A percentile compares a stretch with the other conserved stretches of the same genome.
Evolutionary conservation across 78 protist species (phyloP).

Genomic region (Dictyostelium brefeldianum): DNA sequence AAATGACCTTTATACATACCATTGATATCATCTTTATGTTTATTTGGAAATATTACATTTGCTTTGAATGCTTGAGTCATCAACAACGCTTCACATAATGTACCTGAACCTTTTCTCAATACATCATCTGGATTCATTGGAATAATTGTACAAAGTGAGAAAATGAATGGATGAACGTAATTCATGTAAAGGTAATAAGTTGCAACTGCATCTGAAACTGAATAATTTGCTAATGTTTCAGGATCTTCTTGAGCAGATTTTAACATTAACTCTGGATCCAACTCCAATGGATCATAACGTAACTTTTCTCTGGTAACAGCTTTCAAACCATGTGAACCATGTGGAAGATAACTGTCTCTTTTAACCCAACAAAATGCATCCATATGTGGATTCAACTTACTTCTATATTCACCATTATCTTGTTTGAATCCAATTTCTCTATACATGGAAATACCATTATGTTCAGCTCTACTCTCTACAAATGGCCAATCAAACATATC

Average conservation of each 20-base stretch:
- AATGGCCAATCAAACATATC: constrained; percentile 99
- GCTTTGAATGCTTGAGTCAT: constrained; percentile 92
- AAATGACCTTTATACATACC: constrained; percentile 93
- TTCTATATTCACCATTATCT: constrained; percentile 83
- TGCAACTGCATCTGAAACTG: constrained; percentile 99
- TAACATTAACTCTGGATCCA: constrained; percentile 99
- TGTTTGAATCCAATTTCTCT: constrained; percentile 83
- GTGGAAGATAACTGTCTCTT: constrained; percentile 99
- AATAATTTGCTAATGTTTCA: constrained; percentile 95
- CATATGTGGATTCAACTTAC: constrained; percentile 90
- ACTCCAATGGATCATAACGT: constrained; percentile 98
- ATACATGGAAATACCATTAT: constrained; percentile 83
- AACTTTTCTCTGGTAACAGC: constrained; percentile 97
- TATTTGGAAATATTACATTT: constrained; percentile 97
- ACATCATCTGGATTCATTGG: constrained; percentile 99
- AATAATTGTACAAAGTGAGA: constrained; percentile 98
- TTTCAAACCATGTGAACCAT: constrained; percentile 97
- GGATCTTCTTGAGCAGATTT: constrained; percentile 91
- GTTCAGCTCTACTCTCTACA: constrained; percentile 92
- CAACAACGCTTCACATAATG: constrained; percentile 98
- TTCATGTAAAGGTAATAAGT: constrained; percentile 98
- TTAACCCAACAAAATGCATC: constrained; percentile 99
- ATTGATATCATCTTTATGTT: constrained; percentile 73
- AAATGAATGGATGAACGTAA: constrained; percentile 99
- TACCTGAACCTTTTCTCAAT: constrained; percentile 99